Evolutionary conservation across 495 filamentous ascomycete species (phyloP).

Genomic region (Aspergillus bridgeri): DNA sequence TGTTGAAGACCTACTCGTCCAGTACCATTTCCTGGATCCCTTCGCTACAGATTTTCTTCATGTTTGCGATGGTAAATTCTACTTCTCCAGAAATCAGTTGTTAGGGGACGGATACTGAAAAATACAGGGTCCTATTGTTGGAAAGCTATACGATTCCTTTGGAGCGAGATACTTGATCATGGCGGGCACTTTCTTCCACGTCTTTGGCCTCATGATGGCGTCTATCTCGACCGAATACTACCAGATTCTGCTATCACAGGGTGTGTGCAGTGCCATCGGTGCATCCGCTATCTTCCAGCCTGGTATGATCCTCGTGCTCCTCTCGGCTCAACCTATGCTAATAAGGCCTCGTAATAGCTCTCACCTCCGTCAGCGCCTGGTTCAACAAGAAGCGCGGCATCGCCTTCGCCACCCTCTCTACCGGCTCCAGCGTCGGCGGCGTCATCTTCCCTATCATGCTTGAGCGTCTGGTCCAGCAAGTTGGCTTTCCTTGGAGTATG

Average conservation of each 20-base stretch:
- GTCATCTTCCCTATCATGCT: constrained; percentile 45
- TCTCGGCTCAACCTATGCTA: not conserved
- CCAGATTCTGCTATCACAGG: constrained; percentile 42
- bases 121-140: constrained; percentile 19
- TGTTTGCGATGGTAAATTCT: constrained; percentile 25
- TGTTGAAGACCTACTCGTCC: constrained; percentile 21
- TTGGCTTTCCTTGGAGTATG: constrained; percentile 43
- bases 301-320: not conserved
- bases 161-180: constrained; percentile 64
- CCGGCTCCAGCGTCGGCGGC: constrained; percentile 52
- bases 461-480: constrained; percentile 25
- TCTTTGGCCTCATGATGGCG: constrained; percentile 67
- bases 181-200: constrained; percentile 57
- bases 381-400: constrained; percentile 49
- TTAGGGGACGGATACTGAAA: not conserved
- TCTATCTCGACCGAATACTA: constrained; percentile 40
- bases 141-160: constrained; percentile 53
- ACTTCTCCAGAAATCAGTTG: not conserved
- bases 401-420: constrained; percentile 48
- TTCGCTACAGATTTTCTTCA: constrained; percentile 35
- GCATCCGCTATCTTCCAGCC: constrained; percentile 23
- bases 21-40: constrained; percentile 46
- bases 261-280: constrained; percentile 36
- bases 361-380: constrained; percentile 37
- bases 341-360: not conserved